Evolutionary conservation across 169 alveolate genomes (phyloP).

Genomic region (Cryptosporidium muris): DNA sequence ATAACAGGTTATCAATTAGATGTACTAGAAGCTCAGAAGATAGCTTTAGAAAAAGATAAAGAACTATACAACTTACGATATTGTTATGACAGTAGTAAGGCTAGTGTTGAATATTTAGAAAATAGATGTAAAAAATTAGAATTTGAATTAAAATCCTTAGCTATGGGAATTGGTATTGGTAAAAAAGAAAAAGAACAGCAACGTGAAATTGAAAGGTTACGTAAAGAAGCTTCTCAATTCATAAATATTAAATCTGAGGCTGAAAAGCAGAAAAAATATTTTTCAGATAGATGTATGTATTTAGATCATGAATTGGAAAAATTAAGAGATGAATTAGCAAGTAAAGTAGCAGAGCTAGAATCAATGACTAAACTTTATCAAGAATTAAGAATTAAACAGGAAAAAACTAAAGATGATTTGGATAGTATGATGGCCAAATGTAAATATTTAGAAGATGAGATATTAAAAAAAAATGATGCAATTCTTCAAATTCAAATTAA

Average conservation of each 20-base stretch:
- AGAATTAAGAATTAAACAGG: constrained; percentile 19
- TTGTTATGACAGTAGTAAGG: constrained; percentile 3
- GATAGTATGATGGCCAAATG: constrained; percentile 8
- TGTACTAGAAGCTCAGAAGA: constrained; percentile 62
- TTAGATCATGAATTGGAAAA: constrained; percentile 29
- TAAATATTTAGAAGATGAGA: constrained; percentile 26
- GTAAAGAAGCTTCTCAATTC: constrained; percentile 3
- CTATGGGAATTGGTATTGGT: constrained; percentile 56
- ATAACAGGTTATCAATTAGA: constrained; percentile 51
- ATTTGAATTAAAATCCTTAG: constrained; percentile 29
- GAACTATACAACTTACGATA: constrained; percentile 34
- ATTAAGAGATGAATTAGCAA: constrained; percentile 7
- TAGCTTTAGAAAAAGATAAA: constrained; percentile 62
- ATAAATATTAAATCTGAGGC: constrained; percentile 8
- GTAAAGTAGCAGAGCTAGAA: constrained; percentile 3
- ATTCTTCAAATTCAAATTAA: constrained; percentile 8
- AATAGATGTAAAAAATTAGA: constrained; percentile 49
- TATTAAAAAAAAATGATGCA: constrained; percentile 13
- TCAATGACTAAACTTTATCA: constrained; percentile 11
- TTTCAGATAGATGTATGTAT: constrained; percentile 46
- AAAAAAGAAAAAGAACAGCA: constrained; percentile 62
- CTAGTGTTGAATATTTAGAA: constrained; percentile 29
- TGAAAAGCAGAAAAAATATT: constrained; percentile 35
- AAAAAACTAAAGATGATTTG: constrained; percentile 40
- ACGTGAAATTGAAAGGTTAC: constrained; percentile 25